phyloP scores from a whole-genome alignment of 768 basidiomycete genomes.

The Strobilomyces confusus region DNA sequence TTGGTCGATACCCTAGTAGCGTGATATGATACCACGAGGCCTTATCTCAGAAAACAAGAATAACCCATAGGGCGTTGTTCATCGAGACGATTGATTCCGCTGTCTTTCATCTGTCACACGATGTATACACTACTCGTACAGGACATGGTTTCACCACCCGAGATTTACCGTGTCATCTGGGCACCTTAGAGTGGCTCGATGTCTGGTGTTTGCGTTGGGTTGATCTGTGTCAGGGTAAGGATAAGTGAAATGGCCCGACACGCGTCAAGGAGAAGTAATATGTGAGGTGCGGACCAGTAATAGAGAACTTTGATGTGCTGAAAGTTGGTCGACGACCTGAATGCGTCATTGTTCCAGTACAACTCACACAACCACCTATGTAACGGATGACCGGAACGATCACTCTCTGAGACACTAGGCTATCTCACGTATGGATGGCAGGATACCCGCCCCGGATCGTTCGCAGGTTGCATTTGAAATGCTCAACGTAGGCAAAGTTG shows the following conservation, averaged over 20 bases:
- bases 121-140: background rate
- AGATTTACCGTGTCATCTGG: background rate
- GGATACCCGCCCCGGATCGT: constrained; percentile 79
- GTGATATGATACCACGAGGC: background rate
- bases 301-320: constrained; percentile 60
- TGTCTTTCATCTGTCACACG: background rate
- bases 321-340: constrained; percentile 85
- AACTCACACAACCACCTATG: constrained; percentile 76
- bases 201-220: constrained; percentile 63
- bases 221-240: constrained; percentile 59
- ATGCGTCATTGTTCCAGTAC: constrained; percentile 89
- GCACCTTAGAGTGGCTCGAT: constrained; percentile 53
- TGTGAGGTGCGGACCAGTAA: constrained; percentile 34
- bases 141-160: background rate
- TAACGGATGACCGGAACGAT: background rate
- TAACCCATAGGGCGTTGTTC: background rate
- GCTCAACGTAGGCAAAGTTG: constrained; percentile 84
- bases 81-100: background rate
- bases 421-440: too few relatives aligned
- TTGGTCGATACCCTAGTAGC: constrained; percentile 19
- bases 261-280: background rate
- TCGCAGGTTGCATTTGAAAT: constrained; percentile 93
- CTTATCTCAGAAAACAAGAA: too few relatives aligned
- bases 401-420: background rate
- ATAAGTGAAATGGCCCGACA: background rate